Evolutionary conservation across 345 rosid genomes (phyloP), one percentile per base, ranked within the genome.

Genomic region (Eucalyptus marginata): DNA sequence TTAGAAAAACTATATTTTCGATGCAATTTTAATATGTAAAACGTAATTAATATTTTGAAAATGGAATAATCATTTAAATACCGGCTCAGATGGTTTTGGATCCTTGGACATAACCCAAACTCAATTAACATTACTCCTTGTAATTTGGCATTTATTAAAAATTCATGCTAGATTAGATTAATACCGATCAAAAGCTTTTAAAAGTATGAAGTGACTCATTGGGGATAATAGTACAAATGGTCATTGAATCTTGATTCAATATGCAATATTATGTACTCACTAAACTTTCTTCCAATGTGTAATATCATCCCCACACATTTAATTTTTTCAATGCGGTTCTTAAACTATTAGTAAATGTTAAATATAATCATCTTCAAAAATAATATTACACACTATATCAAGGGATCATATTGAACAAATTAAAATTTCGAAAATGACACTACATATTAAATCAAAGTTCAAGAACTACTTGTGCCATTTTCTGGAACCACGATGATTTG

Each of bases 371-470:
- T 22, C n/a, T n/a, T n/a, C n/a, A n/a, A n/a, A n/a, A n/a, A 56
- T 4, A 3, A 36, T 6, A 18, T 10, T 40, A 4, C 27, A 6
- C 8, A 20, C 7, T 3, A 1, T 0, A 36, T 0, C 25, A 36
- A 76, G 1, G 2, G 1, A 10, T 1, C 4, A 20, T 10, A 36
- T 10, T 1, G 0, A 36, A 76, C 1, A 76, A 36, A 20, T 36
- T 36, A 36, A 36, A 76, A 76, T 2, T 36, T 40, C 0, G 1
- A 10, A 3, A 7, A 71, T 10, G 3, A 36, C 0, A 0, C 4
- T 71, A 10, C 8, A 17, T 4, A 36, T 71, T 36, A 3, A 71
- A 71, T 5, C 4, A 20, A 18, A 71, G 0, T 71, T 71, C 10
- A 36, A 7, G 2, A 36, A 36, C 4, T 2, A 7, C 3, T n/a